Base-by-base conservation (phyloP, 2,329 filamentous ascomycete species). In the Cyanodermella asteris region DNA sequence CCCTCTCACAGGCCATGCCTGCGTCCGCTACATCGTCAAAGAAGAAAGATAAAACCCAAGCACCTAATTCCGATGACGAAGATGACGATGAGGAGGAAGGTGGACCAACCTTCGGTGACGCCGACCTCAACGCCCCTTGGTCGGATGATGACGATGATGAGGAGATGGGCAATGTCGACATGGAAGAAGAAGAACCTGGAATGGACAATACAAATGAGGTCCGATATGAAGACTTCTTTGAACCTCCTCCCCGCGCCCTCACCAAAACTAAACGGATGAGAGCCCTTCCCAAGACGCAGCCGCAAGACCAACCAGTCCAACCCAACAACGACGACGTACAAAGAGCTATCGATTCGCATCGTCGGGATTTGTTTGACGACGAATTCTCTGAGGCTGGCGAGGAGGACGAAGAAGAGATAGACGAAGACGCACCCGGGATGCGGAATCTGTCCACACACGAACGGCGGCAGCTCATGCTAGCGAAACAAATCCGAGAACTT, bases 161-260 rank as follows among this genome's bases (percentile, higher is more conserved):
- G 7, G 61, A 54, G 2, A 35, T 42, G 22, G 55, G 59, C 20
- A 55, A 52, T 18, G 51, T 50, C 8, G 47, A 62, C 14, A 64
- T 66, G 10, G 60, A 61, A 9, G 64, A 64, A 22, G 21, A 32
- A 24, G 64, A 59, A 19, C 61, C 61, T 25, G 64, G 61, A 23
- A 54, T 59, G 34, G 56, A 59, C 33, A 90, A 91, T 39, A 81
- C 82, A 24, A 91, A 91, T 43, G 73, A 82, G 33, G 59, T 93
- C 39, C 80, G 72, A 51, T 94, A 91, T 49, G 71, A 72, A 32
- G 81, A 94, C 46, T 94, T 93, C 52, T 94, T 93, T 41, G 80
- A 75, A 3, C 77, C 78, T 7, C 84, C 82, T 7, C 62, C 72
- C 12, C 68, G 64, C 37, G 90, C 87, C 47, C 56, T 53, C 32